Evolutionary conservation across 2,329 filamentous ascomycete genomes (phyloP).

Genomic region (Pseudocercospora fijiensis): DNA sequence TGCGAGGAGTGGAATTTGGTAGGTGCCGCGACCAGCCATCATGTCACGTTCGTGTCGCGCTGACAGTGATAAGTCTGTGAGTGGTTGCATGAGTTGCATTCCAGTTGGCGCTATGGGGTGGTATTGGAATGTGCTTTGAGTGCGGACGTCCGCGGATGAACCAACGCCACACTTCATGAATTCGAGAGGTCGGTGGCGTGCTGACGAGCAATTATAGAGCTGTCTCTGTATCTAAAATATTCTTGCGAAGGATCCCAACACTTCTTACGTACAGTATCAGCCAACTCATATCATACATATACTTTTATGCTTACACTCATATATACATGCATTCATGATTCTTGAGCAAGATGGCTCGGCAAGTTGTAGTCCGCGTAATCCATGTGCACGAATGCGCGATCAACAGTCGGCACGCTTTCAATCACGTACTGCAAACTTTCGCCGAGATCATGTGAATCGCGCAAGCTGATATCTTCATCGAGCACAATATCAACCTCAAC

Average conservation of each 20-base stretch:
- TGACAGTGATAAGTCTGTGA: conserved; percentile 11
- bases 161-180: no score
- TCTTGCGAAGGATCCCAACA: no score
- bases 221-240: not conserved
- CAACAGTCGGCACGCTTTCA: conserved; percentile 74
- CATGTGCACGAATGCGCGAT: conserved; percentile 54
- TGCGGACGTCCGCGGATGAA: not conserved
- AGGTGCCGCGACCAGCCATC: conserved; percentile 17
- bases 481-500: conserved; percentile 82
- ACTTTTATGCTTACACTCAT: not conserved
- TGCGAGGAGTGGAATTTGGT: not conserved
- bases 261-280: not conserved
- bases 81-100: conserved; percentile 22
- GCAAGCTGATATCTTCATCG: conserved; percentile 70
- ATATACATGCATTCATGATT: conserved; percentile 28
- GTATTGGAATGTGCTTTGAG: conserved; percentile 8
- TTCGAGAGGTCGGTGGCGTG: no score
- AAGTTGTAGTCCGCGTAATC: conserved; percentile 54
- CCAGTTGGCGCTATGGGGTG: conserved; percentile 6
- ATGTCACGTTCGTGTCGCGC: not conserved
- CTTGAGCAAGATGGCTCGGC: conserved; percentile 53
- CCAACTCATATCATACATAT: not conserved
- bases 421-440: conserved; percentile 80
- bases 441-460: conserved; percentile 77
- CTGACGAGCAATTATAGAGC: not conserved